Percentiles rank a stretch among this genome's conserved stretches.
Conservation (phyloP, 192 early-diverging fungal genomes). For the Phlyctochytrium bullatum region DNA sequence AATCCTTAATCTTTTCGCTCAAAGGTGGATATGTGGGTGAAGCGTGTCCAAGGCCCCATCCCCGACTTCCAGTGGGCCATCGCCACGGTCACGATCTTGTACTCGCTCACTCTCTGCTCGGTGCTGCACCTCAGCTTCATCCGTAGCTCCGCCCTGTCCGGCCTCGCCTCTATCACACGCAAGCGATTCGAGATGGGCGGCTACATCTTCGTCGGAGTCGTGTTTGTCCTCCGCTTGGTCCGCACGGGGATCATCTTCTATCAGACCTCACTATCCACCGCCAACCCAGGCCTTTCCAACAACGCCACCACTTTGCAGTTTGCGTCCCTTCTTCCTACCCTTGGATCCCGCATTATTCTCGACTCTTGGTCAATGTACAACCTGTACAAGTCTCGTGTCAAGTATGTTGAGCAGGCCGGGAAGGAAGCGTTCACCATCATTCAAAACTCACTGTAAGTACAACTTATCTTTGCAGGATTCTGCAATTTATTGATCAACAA, state of each 20-base stretch:
- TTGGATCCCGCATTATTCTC: background rate
- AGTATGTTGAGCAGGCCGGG: background rate
- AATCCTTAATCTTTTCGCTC: too few relatives aligned
- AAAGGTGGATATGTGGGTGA: too few relatives aligned
- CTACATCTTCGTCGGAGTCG: background rate
- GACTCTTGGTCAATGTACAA: constrained; percentile 7
- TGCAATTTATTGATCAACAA: too few relatives aligned
- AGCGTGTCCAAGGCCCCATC: background rate
- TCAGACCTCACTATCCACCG: constrained; percentile 1
- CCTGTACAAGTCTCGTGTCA: background rate
- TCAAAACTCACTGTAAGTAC: background rate
- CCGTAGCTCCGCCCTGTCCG: background rate
- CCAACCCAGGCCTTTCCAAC: constrained; percentile 8
- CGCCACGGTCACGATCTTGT: constrained; percentile 7
- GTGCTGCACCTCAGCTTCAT: constrained; percentile 9
- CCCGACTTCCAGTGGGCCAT: constrained; percentile 8
- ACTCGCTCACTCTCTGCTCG: constrained; percentile 10
- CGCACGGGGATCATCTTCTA: constrained; percentile 10
- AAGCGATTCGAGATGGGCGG: background rate
- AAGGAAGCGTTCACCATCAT: constrained; percentile 8
- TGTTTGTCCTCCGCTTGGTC: constrained; percentile 7
- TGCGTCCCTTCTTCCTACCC: constrained; percentile 12
- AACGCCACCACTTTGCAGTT: constrained; percentile 4
- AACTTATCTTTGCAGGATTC: too few relatives aligned
- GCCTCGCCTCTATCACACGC: background rate